Evolutionary conservation across 2,329 filamentous ascomycete genomes (phyloP), one percentile per base, ranked within the genome.

Genomic region (Cercospora sesami): DNA sequence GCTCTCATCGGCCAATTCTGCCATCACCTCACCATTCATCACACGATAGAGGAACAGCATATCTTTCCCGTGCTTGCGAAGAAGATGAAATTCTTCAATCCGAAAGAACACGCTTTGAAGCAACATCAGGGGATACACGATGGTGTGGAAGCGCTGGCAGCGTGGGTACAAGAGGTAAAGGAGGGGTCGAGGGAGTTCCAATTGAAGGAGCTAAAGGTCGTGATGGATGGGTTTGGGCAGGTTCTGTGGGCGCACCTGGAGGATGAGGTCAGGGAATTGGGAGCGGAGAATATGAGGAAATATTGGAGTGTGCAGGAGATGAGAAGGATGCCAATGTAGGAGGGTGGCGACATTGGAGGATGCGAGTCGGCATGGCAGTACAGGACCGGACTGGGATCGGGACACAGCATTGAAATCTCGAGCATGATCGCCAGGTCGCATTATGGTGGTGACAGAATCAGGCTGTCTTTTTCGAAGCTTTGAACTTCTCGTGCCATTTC

Each of bases 191-290:
- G 78, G 68, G 86, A 89, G 72, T 71, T 89, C 73, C 78, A 83
- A 60, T 73, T 87, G 74, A 76, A 78, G 4, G 87, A 88, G 75
- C 78, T 97, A 78, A 90, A 89, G 81, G 82, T 79, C 39, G 85
- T 91, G 75, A 89, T 96, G 88, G 91, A 96, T 78, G 79, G 79
- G 4, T 97, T 94, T 87, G 91, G 91, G 10, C 83, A 83, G 9
- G 91, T 96, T 70, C 78, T 97, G 60, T 94, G 92, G 91, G 83
- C 82, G 75, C 93, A 97, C 83, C 81, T 97, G 68, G 91, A 95
- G 74, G 89, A 94, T 74, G 93, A 97, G 83, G 93, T 97, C 7
- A 82, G 84, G 78, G 86, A 91, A 72, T 79, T 97, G 33, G 87
- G 90, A 2, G 93, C 93, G 55, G 91, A 95, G 79, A 96, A 94